Evolutionary conservation across 768 basidiomycete genomes (phyloP), one percentile per base, ranked within the genome.

Genomic region (Suillus luteus): DNA sequence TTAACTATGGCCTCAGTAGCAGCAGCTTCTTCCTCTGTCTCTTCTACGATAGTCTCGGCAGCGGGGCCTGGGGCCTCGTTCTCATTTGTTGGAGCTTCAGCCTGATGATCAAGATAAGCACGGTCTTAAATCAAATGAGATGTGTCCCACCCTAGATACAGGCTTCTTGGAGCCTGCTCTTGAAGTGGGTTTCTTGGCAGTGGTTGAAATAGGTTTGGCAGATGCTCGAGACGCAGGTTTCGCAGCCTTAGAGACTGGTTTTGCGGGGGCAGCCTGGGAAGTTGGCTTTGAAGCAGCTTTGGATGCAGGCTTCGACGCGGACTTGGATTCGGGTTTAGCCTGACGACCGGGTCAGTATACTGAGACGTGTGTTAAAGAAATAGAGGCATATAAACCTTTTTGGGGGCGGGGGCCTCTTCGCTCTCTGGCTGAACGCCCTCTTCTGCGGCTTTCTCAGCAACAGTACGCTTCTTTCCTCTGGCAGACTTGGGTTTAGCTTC

Each of bases 91-190:
- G 73, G 72, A 54, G 75, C 80, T 38, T 76, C 79, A 69, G 70
- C 71, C 77, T 77, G 59, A 37, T 24, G 49, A 31, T 40, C 33
- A 64, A 61, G 19, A 51, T 55, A 22, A 33, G 17, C 22, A 15
- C 24, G 31, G 33, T n/a, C 43, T 37, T 19, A 38, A 31, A 38
- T 24, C n/a, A 27, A 14, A 55, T 24, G 40, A 57, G 10, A 52
- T 46, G 46, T 64, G 60, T 64, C 69, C 70, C 27, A 79, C 87
- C 85, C 86, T 88, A 55, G 86, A 87, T n/a, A 76, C 78, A 62
- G 87, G 86, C 73, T 87, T 88, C 80, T 82, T 85, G 15, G 86
- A 87, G 37, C 79, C 77, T 35, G 85, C 86, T 67, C 84, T 77
- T 58, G 86, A 87, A 22, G 83, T 77, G 9, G 87, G 85, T 72